phyloP scores from a whole-genome alignment of 2,329 filamentous ascomycete genomes.

The Botrytis byssoidea region DNA sequence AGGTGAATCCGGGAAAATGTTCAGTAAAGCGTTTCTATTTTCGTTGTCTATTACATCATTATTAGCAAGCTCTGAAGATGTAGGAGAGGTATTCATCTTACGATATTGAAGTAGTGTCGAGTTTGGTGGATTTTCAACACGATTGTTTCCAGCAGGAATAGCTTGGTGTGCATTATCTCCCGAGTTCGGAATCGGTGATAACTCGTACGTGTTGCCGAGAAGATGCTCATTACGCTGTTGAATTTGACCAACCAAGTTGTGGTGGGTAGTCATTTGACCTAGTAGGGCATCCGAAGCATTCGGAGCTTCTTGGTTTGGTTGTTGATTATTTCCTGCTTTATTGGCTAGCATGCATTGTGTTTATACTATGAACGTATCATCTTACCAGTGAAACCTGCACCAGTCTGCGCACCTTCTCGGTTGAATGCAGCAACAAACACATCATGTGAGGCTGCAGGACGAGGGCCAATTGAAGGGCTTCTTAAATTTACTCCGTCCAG shows the following conservation, averaged over 20 bases:
- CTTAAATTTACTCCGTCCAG: not conserved
- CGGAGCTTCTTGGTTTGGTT: not conserved
- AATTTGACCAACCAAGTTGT: not conserved
- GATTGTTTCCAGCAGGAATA: not conserved
- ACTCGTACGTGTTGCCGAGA: too few species aligned
- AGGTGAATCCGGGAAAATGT: too few species aligned
- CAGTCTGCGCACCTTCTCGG: not conserved
- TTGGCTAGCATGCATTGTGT: not conserved
- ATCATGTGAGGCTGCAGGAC: fast-evolving
- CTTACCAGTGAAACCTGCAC: not conserved
- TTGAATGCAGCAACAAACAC: not conserved
- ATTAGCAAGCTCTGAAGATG: not conserved
- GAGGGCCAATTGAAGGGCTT: not conserved
- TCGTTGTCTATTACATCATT: not conserved
- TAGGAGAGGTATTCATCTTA: not conserved
- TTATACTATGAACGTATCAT: fast-evolving
- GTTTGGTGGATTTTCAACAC: too few species aligned
- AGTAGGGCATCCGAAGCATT: not conserved
- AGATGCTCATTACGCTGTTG: too few species aligned
- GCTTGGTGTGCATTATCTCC: not conserved
- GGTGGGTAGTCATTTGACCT: not conserved
- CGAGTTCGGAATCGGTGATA: not conserved
- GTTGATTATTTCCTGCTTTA: not conserved
- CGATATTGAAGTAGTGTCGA: not conserved
- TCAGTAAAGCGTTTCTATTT: too few species aligned